A percentile compares a stretch with the other conserved stretches of the same genome.
Conservation (phyloP, 2,329 filamentous ascomycete species). For the Trichoderma sp. region DNA sequence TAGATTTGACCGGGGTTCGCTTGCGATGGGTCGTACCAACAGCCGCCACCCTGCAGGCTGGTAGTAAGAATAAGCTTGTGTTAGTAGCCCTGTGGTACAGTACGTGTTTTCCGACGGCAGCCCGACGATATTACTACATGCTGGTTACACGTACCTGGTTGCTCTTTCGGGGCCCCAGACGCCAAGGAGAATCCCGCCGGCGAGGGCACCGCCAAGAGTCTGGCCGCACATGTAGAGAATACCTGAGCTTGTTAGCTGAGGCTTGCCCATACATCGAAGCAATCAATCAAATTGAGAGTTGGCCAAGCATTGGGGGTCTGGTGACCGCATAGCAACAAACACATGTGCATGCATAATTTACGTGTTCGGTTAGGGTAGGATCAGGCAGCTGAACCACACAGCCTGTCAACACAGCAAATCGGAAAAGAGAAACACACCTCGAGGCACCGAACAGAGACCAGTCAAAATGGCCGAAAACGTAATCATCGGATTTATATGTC, state of each 20-base stretch:
- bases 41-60: slow-evolving; percentile 35
- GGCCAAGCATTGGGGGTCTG: too few relatives aligned
- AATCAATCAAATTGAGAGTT: too few relatives aligned
- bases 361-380: not conserved
- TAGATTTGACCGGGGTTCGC: slow-evolving; percentile 41
- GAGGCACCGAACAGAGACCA: slow-evolving; percentile 46
- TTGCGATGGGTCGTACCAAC: slow-evolving; percentile 35
- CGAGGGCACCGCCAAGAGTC: slow-evolving; percentile 42
- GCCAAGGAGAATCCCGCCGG: slow-evolving; percentile 41
- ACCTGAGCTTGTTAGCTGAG: slow-evolving; percentile 23
- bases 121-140: not conserved
- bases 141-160: slow-evolving; percentile 24
- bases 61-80: not conserved
- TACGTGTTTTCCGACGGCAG: not conserved
- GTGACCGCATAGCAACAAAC: not conserved
- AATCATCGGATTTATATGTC: slow-evolving; percentile 52
- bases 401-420: not conserved
- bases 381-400: not conserved
- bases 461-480: slow-evolving; percentile 51
- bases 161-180: slow-evolving; percentile 32
- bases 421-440: slow-evolving; percentile 28
- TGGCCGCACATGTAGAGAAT: slow-evolving; percentile 47
- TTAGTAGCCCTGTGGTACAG: not conserved
- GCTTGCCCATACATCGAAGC: not conserved
- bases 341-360: not conserved